Evolutionary conservation across 805 yeast genomes (phyloP), one percentile per base, ranked within the genome.

Genomic region (Candida gorgasii): DNA sequence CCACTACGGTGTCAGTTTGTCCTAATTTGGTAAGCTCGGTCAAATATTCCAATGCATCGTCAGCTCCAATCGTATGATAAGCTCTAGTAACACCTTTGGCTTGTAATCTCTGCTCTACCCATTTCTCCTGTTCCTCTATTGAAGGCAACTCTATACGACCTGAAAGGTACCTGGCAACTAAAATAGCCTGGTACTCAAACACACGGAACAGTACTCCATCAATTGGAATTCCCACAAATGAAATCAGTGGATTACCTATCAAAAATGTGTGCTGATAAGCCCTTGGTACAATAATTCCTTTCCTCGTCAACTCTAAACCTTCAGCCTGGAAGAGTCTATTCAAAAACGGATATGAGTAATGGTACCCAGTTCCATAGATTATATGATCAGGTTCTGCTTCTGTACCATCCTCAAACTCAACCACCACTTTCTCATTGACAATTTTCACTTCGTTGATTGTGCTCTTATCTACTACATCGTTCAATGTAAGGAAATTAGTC

Each of bases 151-250:
- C 11, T 19, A 54, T 60, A 19, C 59, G 59, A 5, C 57, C 57
- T 2, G 78, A 62, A 78, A 80, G 78, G 3, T 75, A 72, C 14
- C 82, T 82, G 12, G 79, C 78, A 37, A 78, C 61, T 0, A 80
- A 79, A 11, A 78, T 73, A 1, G 80, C 77, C 34, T 67, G 59
- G 1, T 73, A 62, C 50, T 78, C 84, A 46, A 76, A 72, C n/a
- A 73, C 65, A 37, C 74, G 72, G 62, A 76, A 77, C 48, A 69
- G 65, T 17, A 75, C 52, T 2, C 73, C 69, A 1, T 77, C 66
- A 2, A 72, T 50, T 13, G 75, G 59, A 8, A 64, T 61, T 0
- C 78, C 76, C 13, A 62, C 63, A 4, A 64, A 51, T 1, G 72
- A 73, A 17, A 73, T 52, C 0, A 75, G 62, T 15, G 76, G 74